phyloP scores from a whole-genome alignment of 306 rosid species.

The Medicago arabica region DNA sequence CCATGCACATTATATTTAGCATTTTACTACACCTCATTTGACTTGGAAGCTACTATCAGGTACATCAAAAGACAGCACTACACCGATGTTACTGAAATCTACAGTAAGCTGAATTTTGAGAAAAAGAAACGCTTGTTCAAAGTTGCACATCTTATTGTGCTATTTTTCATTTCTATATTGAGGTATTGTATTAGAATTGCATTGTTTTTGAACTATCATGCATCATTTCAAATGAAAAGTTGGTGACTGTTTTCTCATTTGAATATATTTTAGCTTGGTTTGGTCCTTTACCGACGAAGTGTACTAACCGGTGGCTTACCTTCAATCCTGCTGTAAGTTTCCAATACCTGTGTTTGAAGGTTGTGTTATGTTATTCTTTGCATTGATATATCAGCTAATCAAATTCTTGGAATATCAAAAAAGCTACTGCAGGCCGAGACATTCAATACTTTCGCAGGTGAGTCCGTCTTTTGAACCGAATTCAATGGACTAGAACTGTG shows the following conservation, averaged over 20 bases:
- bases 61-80: conserved; percentile 58
- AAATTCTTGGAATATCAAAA: conserved; percentile 5
- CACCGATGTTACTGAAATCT: conserved; percentile 91
- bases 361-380: neutral
- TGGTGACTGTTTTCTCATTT: conserved; percentile 39
- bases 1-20: neutral
- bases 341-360: conserved; percentile 13
- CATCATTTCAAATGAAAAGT: conserved; percentile 28
- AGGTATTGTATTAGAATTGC: conserved; percentile 56
- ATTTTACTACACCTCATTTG: conserved; percentile 31
- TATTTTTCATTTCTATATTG: conserved; percentile 60
- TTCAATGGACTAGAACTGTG: conserved; percentile 15
- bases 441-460: no score
- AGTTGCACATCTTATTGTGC: conserved; percentile 55
- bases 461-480: conserved; percentile 20
- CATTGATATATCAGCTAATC: conserved; percentile 18
- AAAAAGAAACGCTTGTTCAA: conserved; percentile 67
- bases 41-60: conserved; percentile 55
- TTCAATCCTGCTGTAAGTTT: conserved; percentile 52
- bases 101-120: conserved; percentile 73
- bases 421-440: neutral
- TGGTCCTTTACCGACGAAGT: conserved; percentile 55
- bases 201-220: conserved; percentile 9
- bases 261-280: conserved; percentile 64
- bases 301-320: conserved; percentile 43